phyloP scores from a whole-genome alignment of 148 eudicot species.

The Persicaria tinctoria region DNA sequence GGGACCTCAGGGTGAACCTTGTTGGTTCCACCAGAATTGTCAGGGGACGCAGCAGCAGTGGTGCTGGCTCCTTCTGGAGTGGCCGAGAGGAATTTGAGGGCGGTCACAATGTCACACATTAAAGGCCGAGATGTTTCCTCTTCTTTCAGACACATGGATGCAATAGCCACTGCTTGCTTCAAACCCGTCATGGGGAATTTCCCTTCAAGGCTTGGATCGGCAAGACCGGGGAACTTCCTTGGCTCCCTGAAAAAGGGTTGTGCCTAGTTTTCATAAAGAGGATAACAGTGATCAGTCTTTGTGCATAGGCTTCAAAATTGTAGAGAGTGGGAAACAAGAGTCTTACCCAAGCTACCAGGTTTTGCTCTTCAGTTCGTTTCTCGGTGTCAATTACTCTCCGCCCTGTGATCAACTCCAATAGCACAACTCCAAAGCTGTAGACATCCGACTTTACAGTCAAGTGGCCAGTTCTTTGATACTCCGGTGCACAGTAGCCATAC shows the following conservation, averaged over 20 bases:
- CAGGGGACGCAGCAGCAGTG: background rate
- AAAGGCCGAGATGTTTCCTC: conserved; percentile 58
- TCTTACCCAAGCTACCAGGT: conserved; percentile 15
- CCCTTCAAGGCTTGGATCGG: conserved; percentile 55
- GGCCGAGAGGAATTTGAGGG: conserved; percentile 47
- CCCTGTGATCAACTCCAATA: conserved; percentile 10
- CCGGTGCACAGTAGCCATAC: conserved; percentile 59
- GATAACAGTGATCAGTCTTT: background rate
- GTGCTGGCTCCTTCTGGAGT: conserved; percentile 16
- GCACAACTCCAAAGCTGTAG: conserved; percentile 15
- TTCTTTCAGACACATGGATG: conserved; percentile 83
- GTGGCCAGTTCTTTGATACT: conserved; percentile 30
- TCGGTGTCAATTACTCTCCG: conserved; percentile 6
- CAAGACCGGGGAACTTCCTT: conserved; percentile 39
- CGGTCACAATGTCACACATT: conserved; percentile 67
- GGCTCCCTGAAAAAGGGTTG: conserved; percentile 52
- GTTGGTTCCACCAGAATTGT: background rate
- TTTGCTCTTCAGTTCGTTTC: conserved; percentile 7
- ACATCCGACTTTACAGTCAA: conserved; percentile 14
- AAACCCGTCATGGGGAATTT: conserved; percentile 44
- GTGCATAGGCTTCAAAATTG: background rate
- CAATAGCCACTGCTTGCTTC: conserved; percentile 74
- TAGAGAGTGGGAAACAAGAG: background rate
- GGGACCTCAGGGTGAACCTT: conserved; percentile 14
- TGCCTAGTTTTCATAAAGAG: conserved; percentile 33